A percentile compares a stretch with the other conserved stretches of the same genome.
Conservation (phyloP, 805 yeast genomes). For the Sungouiozyma intestinalis region DNA sequence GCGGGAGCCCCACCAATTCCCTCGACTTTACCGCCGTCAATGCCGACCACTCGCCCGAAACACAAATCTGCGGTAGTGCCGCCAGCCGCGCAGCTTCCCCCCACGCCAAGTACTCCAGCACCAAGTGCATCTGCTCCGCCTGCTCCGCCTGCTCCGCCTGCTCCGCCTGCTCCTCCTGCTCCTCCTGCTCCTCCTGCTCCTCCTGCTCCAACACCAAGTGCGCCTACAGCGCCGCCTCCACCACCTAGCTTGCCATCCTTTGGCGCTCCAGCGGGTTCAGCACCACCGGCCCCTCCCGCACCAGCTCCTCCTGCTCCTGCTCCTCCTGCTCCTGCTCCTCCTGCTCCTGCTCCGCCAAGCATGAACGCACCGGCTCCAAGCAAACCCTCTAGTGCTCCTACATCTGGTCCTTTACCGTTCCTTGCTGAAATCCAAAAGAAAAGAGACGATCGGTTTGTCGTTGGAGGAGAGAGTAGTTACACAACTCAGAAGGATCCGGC, state of each 20-base stretch:
- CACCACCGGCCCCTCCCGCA: slow-evolving; percentile 16
- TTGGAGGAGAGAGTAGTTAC: slow-evolving; percentile 29
- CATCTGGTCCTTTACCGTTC: slow-evolving; percentile 38
- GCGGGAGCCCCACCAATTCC: slow-evolving; percentile 23
- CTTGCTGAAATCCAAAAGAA: slow-evolving; percentile 40
- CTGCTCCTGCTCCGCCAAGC: slow-evolving; percentile 14
- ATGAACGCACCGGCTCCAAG: slow-evolving; percentile 15
- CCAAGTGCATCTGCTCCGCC: slow-evolving; percentile 16
- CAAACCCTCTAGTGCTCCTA: slow-evolving; percentile 13
- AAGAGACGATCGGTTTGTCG: slow-evolving; percentile 37
- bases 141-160: slow-evolving; percentile 16
- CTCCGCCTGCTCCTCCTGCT: slow-evolving; percentile 17
- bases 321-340: slow-evolving; percentile 18
- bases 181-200: slow-evolving; percentile 11
- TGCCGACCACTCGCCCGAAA: slow-evolving; percentile 10
- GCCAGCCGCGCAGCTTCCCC: slow-evolving; percentile 13
- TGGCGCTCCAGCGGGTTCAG: slow-evolving; percentile 12
- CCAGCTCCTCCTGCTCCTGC: too few relatives aligned
- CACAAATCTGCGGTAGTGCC: slow-evolving; percentile 12
- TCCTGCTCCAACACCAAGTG: slow-evolving; percentile 20
- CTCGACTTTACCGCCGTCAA: slow-evolving; percentile 15
- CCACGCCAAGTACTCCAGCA: slow-evolving; percentile 18
- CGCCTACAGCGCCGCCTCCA: slow-evolving; percentile 12
- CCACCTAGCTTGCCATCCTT: slow-evolving; percentile 22
- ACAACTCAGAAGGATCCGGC: slow-evolving; percentile 17